Base-by-base conservation (phyloP, 2,329 filamentous ascomycete species). In the Talaromyces piceae region DNA sequence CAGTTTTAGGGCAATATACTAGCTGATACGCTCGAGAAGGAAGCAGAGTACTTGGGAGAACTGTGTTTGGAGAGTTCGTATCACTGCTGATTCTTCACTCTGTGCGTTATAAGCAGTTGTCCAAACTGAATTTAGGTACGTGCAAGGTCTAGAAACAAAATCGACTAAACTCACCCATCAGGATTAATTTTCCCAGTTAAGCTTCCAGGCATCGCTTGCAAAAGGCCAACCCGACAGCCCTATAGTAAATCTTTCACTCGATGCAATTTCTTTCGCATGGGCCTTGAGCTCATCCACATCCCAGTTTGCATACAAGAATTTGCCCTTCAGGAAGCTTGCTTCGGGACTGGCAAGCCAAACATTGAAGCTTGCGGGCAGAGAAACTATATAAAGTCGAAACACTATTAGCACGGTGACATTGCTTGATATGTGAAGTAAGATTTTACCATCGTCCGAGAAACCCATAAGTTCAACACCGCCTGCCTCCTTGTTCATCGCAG, bases 211-310 rank as follows among this genome's bases (percentile, higher is more conserved):
- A 4, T 8, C 6, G 18, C 44, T 50, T 25, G 31, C 28, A 47
- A 53, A 50, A 3, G 47, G 47, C 43, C 48, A 53, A 8, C 49
- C 51, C 2, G 31, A 44, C 22, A 51, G 31, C 18, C 49, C 39
- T 28, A 52, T 41, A 26, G 25, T 52, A 33, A 52, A 45, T 28
- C 45, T 22, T 20, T 23, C n/a, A 7, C 41, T 33, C 26, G 16
- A 13, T 16, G 45, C 46, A 41, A 62, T 64, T 22, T 58, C 52
- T 4, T 56, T 49, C n/a, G 50, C 55, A 43, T 49, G 56, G 12
- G 41, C 52, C 41, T 60, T 63, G 47, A 72, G 53, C 54, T 74
- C 70, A n/a, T 69, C 62, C 4, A 73, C 69, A 61, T 74, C 70
- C 69, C 70, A 73, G 28, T 67, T 64, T 1, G 63, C 61, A 61